phyloP scores from a whole-genome alignment of 2,329 filamentous ascomycete genomes.

The Beauveria pseudobassiana region DNA sequence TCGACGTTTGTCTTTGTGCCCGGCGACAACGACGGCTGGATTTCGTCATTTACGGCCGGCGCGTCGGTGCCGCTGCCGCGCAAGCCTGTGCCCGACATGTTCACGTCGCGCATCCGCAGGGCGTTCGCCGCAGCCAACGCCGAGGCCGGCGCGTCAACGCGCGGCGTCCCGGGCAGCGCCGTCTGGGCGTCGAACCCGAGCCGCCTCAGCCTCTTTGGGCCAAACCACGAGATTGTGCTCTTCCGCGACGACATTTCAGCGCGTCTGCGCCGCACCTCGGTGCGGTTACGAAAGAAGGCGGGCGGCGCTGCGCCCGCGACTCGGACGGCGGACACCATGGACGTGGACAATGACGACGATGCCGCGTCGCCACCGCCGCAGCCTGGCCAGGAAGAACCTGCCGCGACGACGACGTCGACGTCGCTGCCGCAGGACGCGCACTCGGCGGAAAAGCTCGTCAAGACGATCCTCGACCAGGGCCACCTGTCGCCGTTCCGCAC shows the following conservation, averaged over 20 bases:
- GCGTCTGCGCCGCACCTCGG: constrained; percentile 66
- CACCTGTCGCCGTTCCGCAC: constrained; percentile 81
- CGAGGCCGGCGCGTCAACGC: constrained; percentile 36
- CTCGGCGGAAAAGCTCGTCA: constrained; percentile 70
- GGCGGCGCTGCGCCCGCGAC: constrained; percentile 1
- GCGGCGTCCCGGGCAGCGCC: constrained; percentile 45
- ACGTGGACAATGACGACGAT: constrained; percentile 26
- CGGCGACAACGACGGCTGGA: constrained; percentile 97
- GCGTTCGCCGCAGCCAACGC: constrained; percentile 72
- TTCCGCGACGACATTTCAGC: constrained; percentile 82
- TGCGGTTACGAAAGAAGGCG: constrained; percentile 53
- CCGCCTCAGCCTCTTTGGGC: constrained; percentile 76
- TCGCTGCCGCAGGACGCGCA: constrained; percentile 42
- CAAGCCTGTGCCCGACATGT: constrained; percentile 73
- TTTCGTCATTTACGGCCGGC: constrained; percentile 73
- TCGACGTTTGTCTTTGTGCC: constrained; percentile 90
- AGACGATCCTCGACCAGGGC: constrained; percentile 86
- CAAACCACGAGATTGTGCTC: constrained; percentile 77
- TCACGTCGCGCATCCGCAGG: constrained; percentile 78
- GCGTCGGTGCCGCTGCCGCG: constrained; percentile 63
- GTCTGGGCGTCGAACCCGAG: constrained; percentile 87
- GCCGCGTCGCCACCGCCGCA: not conserved
- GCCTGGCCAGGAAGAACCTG: constrained; percentile 11
- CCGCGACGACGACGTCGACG: constrained; percentile 13
- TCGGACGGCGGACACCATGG: constrained; percentile 30